phyloP scores from a whole-genome alignment of 192 early-diverging fungal genomes.

The Chytriomyces sp. region DNA sequence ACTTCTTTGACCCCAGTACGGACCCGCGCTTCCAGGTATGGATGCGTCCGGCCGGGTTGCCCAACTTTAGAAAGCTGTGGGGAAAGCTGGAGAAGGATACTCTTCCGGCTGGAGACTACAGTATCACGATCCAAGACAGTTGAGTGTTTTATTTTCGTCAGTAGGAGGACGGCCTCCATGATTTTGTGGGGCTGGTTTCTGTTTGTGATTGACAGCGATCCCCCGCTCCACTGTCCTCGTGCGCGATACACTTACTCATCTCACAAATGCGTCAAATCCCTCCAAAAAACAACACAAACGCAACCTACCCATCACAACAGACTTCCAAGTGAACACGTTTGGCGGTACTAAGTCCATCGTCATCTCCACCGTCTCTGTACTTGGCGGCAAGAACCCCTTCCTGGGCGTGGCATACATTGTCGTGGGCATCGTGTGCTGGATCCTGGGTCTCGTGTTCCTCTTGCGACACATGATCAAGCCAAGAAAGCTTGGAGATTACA shows the following conservation, averaged over 20 bases:
- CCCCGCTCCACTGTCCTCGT: background rate
- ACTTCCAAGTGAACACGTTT: constrained; percentile 83
- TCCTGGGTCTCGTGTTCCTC: constrained; percentile 86
- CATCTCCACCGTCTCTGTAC: constrained; percentile 88
- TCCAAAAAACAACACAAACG: background rate
- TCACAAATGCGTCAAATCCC: background rate
- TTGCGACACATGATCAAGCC: constrained; percentile 92
- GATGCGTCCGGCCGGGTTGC: constrained; percentile 96
- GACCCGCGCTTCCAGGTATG: constrained; percentile 95
- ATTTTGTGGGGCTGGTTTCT: constrained; percentile 33
- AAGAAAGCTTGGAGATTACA: constrained; percentile 95
- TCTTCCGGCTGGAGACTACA: constrained; percentile 71
- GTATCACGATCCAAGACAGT: constrained; percentile 76
- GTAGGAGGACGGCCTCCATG: no score
- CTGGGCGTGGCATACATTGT: constrained; percentile 93
- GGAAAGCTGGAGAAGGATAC: constrained; percentile 67
- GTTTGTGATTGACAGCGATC: background rate
- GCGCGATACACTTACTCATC: no score
- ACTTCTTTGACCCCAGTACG: constrained; percentile 63
- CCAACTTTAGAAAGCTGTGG: constrained; percentile 95
- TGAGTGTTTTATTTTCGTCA: constrained; percentile 64
- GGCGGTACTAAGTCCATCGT: constrained; percentile 96
- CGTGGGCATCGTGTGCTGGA: constrained; percentile 87
- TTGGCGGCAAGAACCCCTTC: constrained; percentile 97
- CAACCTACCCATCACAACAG: no score